Evolutionary conservation across 495 filamentous ascomycete species (phyloP), one percentile per base, ranked within the genome.

Genomic region (Copromyces sp.): DNA sequence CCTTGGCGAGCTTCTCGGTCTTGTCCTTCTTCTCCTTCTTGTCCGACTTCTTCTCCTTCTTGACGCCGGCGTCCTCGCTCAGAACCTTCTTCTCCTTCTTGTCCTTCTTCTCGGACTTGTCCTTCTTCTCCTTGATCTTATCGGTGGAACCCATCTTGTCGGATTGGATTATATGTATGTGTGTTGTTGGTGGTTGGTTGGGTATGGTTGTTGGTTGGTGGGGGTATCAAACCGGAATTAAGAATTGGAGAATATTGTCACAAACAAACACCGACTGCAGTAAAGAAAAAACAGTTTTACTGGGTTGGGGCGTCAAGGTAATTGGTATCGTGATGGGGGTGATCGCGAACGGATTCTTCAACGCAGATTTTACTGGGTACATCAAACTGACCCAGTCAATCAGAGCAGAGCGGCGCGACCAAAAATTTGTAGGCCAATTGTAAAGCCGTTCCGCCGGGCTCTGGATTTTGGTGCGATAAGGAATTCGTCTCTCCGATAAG

Each of bases 21-120:
- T 84, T 85, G 72, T 92, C 93, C 79, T 93, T 89, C 77, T 86
- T 91, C 74, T 93, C 91, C 84, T 92, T 92, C 83, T 92, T 90
- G 84, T 94, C 92, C 87, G 86, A 83, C 84, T 90, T 91, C 84
- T 91, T 92, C 73, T 90, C 86, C 80, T 89, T 87, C 84, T 90
- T 91, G 77, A 90, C 84, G 39, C 81, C 82, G 72, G 83, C 83
- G 61, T 73, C 74, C 73, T 74, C 69, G 72, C 12, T 29, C 53
- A 65, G 39, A 40, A 9, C 29, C 69, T 69, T 75, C 70, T 76
- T 75, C 41, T 76, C 70, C 37, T 74, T 71, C 74, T 75, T 75
- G 40, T 44, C 20, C 68, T 70, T 72, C 71, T 75, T 76, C 39
- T 73, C 73, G 47, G 47, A 59, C 47, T 59, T 59, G 20, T 42